These are phyloP conservation scores for Drechslerella dactyloides DNA, from an alignment of 2,329 filamentous ascomycete genomes.

Conservation along the genomic window DNA sequence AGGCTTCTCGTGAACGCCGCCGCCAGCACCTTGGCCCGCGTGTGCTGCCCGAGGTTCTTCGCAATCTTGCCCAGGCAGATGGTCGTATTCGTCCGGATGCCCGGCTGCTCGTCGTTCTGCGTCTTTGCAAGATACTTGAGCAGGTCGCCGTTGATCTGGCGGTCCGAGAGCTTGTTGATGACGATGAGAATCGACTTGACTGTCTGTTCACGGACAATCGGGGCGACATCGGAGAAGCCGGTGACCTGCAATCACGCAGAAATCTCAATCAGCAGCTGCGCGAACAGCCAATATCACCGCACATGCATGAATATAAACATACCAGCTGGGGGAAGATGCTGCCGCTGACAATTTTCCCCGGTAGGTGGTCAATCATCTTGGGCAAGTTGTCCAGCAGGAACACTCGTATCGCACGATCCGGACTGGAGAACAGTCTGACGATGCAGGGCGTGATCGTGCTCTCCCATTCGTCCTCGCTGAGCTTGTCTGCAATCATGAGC, in stretches of 20 bases:
- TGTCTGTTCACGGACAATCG: slow-evolving; percentile 91
- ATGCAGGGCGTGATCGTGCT: slow-evolving; percentile 82
- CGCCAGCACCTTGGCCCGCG: slow-evolving; percentile 85
- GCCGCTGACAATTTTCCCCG: slow-evolving; percentile 89
- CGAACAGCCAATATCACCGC: no score
- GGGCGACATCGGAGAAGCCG: slow-evolving; percentile 89
- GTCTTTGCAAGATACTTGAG: slow-evolving; percentile 91
- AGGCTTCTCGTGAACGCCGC: slow-evolving; percentile 90
- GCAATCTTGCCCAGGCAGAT: slow-evolving; percentile 97
- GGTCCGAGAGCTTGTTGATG: slow-evolving; percentile 82
- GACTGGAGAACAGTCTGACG: slow-evolving; percentile 84
- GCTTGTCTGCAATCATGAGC: slow-evolving; percentile 86
- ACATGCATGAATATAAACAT: slow-evolving; percentile 54
- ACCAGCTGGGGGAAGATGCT: slow-evolving; percentile 96
- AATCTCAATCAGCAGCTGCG: background rate
- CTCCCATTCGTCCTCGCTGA: slow-evolving; percentile 89
- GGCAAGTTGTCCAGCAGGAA: slow-evolving; percentile 88
- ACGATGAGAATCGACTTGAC: slow-evolving; percentile 90
- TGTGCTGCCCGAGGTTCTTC: slow-evolving; percentile 78
- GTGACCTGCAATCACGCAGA: slow-evolving; percentile 65
- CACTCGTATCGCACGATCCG: slow-evolving; percentile 88
- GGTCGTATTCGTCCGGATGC: slow-evolving; percentile 96
- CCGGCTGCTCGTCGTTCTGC: slow-evolving; percentile 95
- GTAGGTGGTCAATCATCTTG: slow-evolving; percentile 85
- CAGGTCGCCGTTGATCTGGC: slow-evolving; percentile 90